Base-by-base conservation (phyloP, 1,284 basidiomycete species). In the Austropuccinia psidii region DNA sequence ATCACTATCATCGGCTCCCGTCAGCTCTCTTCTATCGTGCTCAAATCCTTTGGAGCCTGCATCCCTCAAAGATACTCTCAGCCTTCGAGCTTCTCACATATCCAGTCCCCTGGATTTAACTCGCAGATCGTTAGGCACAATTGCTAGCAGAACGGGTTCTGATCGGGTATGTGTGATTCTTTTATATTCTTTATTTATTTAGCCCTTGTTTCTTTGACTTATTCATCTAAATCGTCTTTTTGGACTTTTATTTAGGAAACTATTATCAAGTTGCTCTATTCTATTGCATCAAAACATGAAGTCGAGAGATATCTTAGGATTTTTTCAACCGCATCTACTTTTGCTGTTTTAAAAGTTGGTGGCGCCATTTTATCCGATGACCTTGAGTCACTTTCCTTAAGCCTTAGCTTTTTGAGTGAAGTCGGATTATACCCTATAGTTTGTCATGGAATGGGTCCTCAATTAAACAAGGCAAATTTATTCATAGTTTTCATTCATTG, bases 251-350 rank as follows among this genome's bases (percentile, higher is more conserved):
- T 37, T 13, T 31, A 73, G 70, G 72, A 74, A 50, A 74, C 72
- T 19, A 74, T 74, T 50, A 61, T 92, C 68, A 89, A 93, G 65
- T 84, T 97, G 24, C 85, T 97, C 52, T 96, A 96, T 83, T 96
- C 93, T 43, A 89, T 97, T 76, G 93, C 93, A 61, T 91, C 90
- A 31, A 92, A 94, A 79, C 90, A 92, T 77, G 93, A 97, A 82
- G 93, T 97, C 76, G 93, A 95, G 81, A 88, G 93, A 77, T 93
- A 97, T 83, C 88, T 97, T 58, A 89, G 93, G 69, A 96, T 97
- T 80, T 97, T 97, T 81, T 93, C 91, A 15, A 88, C 90, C 31
- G 88, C 90, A 47, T 67, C 76, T 61, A 75, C 77, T 61, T 77
- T 78, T 60, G 76, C 77, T 50, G 78, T 77, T 11, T 74, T 80